Percentiles rank a stretch among this genome's conserved stretches.
Evolutionary conservation across 2,329 filamentous ascomycete genomes (phyloP).

Genomic region (Onygenales sp.): DNA sequence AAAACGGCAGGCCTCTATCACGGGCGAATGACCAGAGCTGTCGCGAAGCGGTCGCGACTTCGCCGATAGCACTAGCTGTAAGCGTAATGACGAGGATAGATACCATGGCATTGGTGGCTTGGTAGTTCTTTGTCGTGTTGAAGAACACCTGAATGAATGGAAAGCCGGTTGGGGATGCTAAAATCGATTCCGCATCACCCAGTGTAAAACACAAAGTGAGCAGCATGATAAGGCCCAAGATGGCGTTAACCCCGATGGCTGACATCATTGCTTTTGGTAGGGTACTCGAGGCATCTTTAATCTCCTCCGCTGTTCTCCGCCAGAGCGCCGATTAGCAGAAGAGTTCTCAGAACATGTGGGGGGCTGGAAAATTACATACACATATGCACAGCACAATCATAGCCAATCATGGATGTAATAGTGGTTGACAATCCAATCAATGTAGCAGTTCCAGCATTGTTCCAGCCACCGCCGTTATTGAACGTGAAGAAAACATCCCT

Average conservation of each 20-base stretch:
- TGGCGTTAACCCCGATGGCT: slow-evolving; percentile 42
- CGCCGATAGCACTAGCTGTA: slow-evolving; percentile 42
- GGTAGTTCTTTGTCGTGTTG: slow-evolving; percentile 40
- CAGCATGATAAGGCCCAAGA: slow-evolving; percentile 48
- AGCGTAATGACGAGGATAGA: slow-evolving; percentile 41
- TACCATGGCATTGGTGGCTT: slow-evolving; percentile 43
- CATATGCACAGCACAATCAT: slow-evolving; percentile 38
- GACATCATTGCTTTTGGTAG: slow-evolving; percentile 44
- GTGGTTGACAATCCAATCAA: slow-evolving; percentile 32
- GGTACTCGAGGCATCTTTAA: slow-evolving; percentile 38
- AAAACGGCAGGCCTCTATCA: slow-evolving; percentile 32
- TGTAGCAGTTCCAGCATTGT: slow-evolving; percentile 25
- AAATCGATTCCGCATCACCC: slow-evolving; percentile 36
- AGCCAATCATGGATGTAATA: slow-evolving; percentile 32
- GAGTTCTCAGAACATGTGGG: background rate
- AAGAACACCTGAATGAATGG: slow-evolving; percentile 53
- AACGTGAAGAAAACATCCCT: slow-evolving; percentile 33
- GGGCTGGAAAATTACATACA: slow-evolving; percentile 20
- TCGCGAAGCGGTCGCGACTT: slow-evolving; percentile 49
- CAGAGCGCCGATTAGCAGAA: background rate
- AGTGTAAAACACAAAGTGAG: slow-evolving; percentile 48
- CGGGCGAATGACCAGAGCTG: slow-evolving; percentile 48
- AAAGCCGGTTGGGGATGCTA: slow-evolving; percentile 40
- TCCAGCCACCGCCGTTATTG: slow-evolving; percentile 33
- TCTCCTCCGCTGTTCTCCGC: slow-evolving; percentile 27